These are phyloP conservation scores for Pezicula carpinea DNA, from an alignment of 2,329 filamentous ascomycete species.

Conservation along the genomic window DNA sequence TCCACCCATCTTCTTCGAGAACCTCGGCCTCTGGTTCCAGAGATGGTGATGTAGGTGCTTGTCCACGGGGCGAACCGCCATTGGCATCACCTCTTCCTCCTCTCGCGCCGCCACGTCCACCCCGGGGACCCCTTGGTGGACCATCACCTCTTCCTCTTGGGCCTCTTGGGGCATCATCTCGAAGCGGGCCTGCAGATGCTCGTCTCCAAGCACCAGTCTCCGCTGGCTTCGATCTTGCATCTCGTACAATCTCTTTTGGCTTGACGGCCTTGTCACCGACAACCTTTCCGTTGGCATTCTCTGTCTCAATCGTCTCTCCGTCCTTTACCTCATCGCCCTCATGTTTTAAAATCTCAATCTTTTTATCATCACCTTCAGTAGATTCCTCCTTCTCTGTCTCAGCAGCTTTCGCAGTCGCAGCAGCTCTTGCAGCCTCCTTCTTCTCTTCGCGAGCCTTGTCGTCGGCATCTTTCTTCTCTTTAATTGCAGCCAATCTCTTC, in stretches of 20 bases:
- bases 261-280: slow-evolving; percentile 45
- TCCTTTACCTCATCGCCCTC: slow-evolving; percentile 27
- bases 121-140: slow-evolving; percentile 37
- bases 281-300: slow-evolving; percentile 30
- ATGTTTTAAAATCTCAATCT: slow-evolving; percentile 25
- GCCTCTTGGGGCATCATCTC: slow-evolving; percentile 33
- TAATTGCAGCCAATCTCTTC: slow-evolving; percentile 68
- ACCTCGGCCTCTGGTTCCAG: slow-evolving; percentile 30
- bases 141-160: slow-evolving; percentile 37
- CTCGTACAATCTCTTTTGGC: slow-evolving; percentile 39
- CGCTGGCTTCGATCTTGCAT: slow-evolving; percentile 48
- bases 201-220: slow-evolving; percentile 60
- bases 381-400: slow-evolving; percentile 28
- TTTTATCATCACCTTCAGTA: slow-evolving; percentile 24
- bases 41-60: slow-evolving; percentile 30
- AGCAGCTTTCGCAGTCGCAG: slow-evolving; percentile 29
- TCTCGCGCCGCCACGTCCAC: slow-evolving; percentile 34
- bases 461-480: slow-evolving; percentile 74
- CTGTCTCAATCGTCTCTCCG: slow-evolving; percentile 28
- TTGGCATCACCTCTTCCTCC: slow-evolving; percentile 31
- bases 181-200: slow-evolving; percentile 37
- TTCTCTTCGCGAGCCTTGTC: slow-evolving; percentile 53
- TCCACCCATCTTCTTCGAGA: slow-evolving; percentile 60
- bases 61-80: slow-evolving; percentile 38
- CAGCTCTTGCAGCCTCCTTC: slow-evolving; percentile 46